These are phyloP conservation scores for Penicillium freii DNA, from an alignment of 2,329 filamentous ascomycete species.

Conservation along the genomic window DNA sequence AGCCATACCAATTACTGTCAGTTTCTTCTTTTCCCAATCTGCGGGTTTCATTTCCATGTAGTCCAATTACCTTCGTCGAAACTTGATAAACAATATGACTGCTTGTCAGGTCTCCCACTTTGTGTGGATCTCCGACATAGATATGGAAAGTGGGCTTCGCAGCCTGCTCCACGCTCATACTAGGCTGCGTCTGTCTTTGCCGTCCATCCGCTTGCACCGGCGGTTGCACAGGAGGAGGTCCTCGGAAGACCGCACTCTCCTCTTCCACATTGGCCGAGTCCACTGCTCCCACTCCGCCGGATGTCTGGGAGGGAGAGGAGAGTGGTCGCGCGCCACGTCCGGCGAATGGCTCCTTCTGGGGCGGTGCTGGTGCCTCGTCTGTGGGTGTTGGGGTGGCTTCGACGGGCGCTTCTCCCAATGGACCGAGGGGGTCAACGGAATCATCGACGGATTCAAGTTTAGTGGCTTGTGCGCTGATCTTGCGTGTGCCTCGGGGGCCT, in stretches of 20 bases:
- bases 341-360: slow-evolving; percentile 56
- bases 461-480: slow-evolving; percentile 60
- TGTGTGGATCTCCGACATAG: slow-evolving; percentile 91
- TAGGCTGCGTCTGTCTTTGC: slow-evolving; percentile 63
- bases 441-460: slow-evolving; percentile 63
- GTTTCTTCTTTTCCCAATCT: not conserved
- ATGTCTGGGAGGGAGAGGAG: slow-evolving; percentile 46
- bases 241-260: slow-evolving; percentile 62
- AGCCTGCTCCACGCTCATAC: slow-evolving; percentile 87
- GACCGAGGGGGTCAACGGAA: slow-evolving; percentile 61
- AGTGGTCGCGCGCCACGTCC: slow-evolving; percentile 38
- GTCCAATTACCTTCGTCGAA: slow-evolving; percentile 70
- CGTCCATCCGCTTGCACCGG: slow-evolving; percentile 44
- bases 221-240: slow-evolving; percentile 60
- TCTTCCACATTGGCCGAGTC: slow-evolving; percentile 73
- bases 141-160: slow-evolving; percentile 90
- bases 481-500: slow-evolving; percentile 54
- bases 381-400: slow-evolving; percentile 37
- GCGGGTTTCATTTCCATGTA: not conserved
- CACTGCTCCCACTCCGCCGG: slow-evolving; percentile 53
- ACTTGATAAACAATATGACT: slow-evolving; percentile 98
- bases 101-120: slow-evolving; percentile 93
- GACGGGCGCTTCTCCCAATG: slow-evolving; percentile 51
- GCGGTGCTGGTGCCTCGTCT: slow-evolving; percentile 58
- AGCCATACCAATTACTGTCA: not conserved